Evolutionary conservation across 2,329 filamentous ascomycete genomes (phyloP), one percentile per base, ranked within the genome.

Genomic region (Aspergillus sp.): DNA sequence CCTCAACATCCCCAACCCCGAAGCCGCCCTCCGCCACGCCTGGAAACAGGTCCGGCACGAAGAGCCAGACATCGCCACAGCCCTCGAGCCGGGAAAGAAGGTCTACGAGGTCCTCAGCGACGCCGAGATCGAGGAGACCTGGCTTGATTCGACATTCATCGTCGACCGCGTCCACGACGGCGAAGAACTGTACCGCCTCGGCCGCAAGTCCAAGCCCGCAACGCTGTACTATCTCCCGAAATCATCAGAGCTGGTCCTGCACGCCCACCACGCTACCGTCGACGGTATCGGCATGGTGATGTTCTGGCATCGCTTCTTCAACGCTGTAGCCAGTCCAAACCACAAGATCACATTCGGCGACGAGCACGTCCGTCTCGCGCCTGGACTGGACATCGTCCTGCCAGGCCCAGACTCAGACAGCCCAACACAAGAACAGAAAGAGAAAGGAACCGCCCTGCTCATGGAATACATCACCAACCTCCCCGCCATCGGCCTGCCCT

Each of bases 161-260:
- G 19, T 51, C 6, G 34, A 41, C 13, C 4, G 4, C 20, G 4
- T 5, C 5, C 15, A 13, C n/a, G 17, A 44, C 4, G 49, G 20
- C 1, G 55, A 57, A 1, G 50, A 53, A 8, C 34, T 57, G 7
- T 42, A 49, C n/a, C 42, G 11, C 4, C 22, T 27, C 1, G 33
- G 17, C 12, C 12, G 27, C 20, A 11, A 20, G 1, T 37, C 49
- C 13, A 52, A 24, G 7, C 55, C 44, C 5, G 17, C 50, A 11
- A 57, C 49, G 3, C 44, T 57, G 11, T 54, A 57, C 49, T 57
- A 49, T 4, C 33, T 57, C 2, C 55, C 55, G 4, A 22, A 33
- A 13, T 49, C 55, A 15, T 53, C 49, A 2, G 44, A 58, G 19
- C 24, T 58, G 3, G 44, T 58, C n/a, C n/a, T 58, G 7, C 44